Conservation (phyloP, 2,329 filamentous ascomycete genomes). For the Diatrype stigma region DNA sequence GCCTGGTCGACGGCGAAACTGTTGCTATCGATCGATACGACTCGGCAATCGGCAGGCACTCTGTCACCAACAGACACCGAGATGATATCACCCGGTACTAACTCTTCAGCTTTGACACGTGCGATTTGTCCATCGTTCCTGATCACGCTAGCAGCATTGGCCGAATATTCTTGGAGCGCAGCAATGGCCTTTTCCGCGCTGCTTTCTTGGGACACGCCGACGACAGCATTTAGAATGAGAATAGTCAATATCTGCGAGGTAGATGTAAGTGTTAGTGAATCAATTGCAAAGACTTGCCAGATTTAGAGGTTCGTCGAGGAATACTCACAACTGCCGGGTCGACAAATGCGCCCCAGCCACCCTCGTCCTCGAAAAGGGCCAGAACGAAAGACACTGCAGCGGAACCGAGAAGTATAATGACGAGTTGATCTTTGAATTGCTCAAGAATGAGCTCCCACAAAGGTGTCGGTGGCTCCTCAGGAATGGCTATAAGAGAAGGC, state of each 20-base stretch:
- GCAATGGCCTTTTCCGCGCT: constrained; percentile 98
- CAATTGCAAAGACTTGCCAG: background rate
- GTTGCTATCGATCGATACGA: constrained; percentile 91
- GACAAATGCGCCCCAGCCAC: constrained; percentile 95
- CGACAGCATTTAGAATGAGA: constrained; percentile 90
- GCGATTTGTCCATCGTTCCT: constrained; percentile 73
- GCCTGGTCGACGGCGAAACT: constrained; percentile 96
- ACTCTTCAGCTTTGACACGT: constrained; percentile 89
- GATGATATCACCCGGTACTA: constrained; percentile 92
- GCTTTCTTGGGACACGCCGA: constrained; percentile 97
- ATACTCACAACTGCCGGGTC: constrained; percentile 84
- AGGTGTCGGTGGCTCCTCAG: constrained; percentile 91
- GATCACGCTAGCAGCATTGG: constrained; percentile 92
- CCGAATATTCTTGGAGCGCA: constrained; percentile 96
- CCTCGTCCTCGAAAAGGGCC: constrained; percentile 86
- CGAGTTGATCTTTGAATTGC: constrained; percentile 98
- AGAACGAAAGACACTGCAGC: constrained; percentile 91
- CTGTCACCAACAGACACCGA: constrained; percentile 86
- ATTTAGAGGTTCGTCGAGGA: constrained; percentile 3
- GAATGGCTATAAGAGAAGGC: constrained; percentile 43
- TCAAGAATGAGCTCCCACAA: constrained; percentile 95
- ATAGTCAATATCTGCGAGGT: constrained; percentile 83
- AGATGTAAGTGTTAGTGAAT: constrained; percentile 12
- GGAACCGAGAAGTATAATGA: constrained; percentile 89
- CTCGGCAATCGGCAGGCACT: constrained; percentile 89